Percentiles rank a stretch among this genome's conserved stretches.
phyloP scores from a whole-genome alignment of 106 monocot genomes.

The Alisma plantagoaquatica region DNA sequence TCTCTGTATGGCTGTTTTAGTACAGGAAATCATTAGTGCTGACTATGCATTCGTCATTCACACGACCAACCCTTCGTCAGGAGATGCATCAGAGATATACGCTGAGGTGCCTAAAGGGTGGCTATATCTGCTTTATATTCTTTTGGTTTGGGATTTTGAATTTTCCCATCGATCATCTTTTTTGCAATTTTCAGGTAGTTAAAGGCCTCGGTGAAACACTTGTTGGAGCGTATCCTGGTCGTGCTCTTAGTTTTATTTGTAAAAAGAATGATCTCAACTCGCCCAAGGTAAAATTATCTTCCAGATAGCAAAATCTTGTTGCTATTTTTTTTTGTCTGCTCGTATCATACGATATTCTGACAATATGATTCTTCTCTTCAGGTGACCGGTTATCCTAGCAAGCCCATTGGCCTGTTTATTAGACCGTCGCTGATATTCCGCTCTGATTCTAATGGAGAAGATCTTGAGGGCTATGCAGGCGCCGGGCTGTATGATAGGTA shows the following conservation, averaged over 20 bases:
- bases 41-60: slow-evolving; percentile 99
- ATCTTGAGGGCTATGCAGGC: slow-evolving; percentile 97
- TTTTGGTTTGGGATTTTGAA: too few relatives aligned
- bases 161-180: too few relatives aligned
- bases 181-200: slow-evolving; percentile 90
- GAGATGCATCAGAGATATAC: slow-evolving; percentile 90
- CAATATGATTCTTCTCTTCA: slow-evolving; percentile 9
- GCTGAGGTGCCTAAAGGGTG: slow-evolving; percentile 46
- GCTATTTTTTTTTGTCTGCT: not conserved
- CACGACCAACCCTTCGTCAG: slow-evolving; percentile 85
- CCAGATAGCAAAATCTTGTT: too few relatives aligned
- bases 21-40: slow-evolving; percentile 88
- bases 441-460: slow-evolving; percentile 97
- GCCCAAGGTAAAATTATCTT: slow-evolving; percentile 71
- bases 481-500: slow-evolving; percentile 95
- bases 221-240: slow-evolving; percentile 95
- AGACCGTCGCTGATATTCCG: slow-evolving; percentile 76
- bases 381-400: slow-evolving; percentile 90
- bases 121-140: too few relatives aligned
- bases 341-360: not conserved
- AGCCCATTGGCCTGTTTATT: slow-evolving; percentile 88
- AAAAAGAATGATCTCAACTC: slow-evolving; percentile 63
- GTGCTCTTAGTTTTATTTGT: slow-evolving; percentile 82
- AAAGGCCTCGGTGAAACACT: slow-evolving; percentile 96
- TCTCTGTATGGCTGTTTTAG: slow-evolving; percentile 94